Percentiles rank a stretch among this genome's conserved stretches.
phyloP scores from a whole-genome alignment of 129 eudicot genomes.

The Erigeron canadensis region DNA sequence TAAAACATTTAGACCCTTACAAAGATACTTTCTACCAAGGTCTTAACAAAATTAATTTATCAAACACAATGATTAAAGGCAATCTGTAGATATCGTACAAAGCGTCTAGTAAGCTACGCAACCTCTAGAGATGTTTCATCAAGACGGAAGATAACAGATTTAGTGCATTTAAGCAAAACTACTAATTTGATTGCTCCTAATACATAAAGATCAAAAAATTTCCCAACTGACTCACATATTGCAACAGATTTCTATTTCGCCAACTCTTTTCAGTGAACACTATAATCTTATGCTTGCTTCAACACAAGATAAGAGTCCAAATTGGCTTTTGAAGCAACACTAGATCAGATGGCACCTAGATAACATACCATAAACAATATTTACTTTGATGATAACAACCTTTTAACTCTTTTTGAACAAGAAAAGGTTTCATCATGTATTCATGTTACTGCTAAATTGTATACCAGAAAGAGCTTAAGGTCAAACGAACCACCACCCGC shows the following conservation, averaged over 20 bases:
- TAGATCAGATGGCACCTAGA: background rate
- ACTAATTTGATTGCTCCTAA: background rate
- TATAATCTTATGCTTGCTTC: constrained; percentile 1
- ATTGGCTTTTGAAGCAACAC: constrained; percentile 7
- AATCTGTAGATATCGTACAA: background rate
- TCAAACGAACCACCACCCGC: background rate
- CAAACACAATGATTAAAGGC: background rate
- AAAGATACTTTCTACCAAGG: background rate
- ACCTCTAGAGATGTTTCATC: background rate
- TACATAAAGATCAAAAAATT: background rate
- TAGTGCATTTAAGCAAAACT: background rate
- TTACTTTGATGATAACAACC: background rate
- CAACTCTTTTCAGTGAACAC: background rate
- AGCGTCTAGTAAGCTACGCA: constrained; percentile 13
- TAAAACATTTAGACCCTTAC: background rate
- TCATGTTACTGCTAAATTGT: background rate
- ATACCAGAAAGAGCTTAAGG: background rate
- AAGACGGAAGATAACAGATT: constrained; percentile 4
- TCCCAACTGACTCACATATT: background rate
- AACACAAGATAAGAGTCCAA: constrained; percentile 5
- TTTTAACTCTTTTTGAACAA: background rate
- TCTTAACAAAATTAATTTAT: background rate
- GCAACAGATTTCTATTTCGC: background rate
- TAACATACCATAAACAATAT: constrained; percentile 11
- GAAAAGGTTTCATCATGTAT: background rate